Percentiles rank a stretch among this genome's conserved stretches.
Evolutionary conservation across 2,329 filamentous ascomycete genomes (phyloP).

Genomic region (Ophiocordyceps polyrhachis-furcata): DNA sequence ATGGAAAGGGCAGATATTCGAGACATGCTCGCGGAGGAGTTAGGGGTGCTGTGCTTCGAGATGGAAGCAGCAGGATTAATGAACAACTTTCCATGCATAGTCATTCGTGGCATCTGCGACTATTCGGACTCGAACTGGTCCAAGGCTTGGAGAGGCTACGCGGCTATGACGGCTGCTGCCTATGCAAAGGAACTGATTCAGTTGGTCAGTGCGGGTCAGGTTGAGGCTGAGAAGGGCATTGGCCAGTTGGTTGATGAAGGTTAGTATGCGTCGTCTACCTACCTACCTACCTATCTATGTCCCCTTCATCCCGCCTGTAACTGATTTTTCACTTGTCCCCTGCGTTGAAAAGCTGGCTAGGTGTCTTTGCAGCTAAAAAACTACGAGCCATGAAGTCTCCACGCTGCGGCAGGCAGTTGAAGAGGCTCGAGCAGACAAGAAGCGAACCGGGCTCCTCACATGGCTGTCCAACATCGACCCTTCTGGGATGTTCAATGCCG

Average conservation of each 20-base stretch:
- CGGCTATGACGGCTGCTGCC: conserved; percentile 10
- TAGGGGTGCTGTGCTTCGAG: background rate
- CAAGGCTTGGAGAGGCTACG: conserved; percentile 11
- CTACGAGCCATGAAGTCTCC: background rate
- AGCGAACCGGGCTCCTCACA: background rate
- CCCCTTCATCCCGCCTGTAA: background rate
- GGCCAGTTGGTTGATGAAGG: background rate
- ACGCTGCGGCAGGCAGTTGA: background rate
- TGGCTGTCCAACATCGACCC: background rate
- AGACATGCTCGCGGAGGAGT: conserved; percentile 11
- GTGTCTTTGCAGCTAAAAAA: too few species aligned
- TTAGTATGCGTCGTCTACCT: background rate
- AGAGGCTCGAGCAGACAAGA: background rate
- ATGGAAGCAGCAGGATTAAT: conserved; percentile 1
- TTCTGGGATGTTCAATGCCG: background rate
- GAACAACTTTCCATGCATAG: conserved; percentile 11
- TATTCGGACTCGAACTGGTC: conserved; percentile 15
- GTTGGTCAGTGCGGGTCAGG: background rate
- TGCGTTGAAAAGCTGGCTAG: too few species aligned
- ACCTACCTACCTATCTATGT: too few species aligned
- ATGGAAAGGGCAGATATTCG: background rate
- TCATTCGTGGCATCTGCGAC: conserved; percentile 16
- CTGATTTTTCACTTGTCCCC: too few species aligned
- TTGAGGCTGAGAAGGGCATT: background rate
- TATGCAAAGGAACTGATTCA: conserved; percentile 8